Evolutionary conservation across 495 filamentous ascomycete genomes (phyloP), one percentile per base, ranked within the genome.

Genomic region (Penicillium psychrofluorescens): DNA sequence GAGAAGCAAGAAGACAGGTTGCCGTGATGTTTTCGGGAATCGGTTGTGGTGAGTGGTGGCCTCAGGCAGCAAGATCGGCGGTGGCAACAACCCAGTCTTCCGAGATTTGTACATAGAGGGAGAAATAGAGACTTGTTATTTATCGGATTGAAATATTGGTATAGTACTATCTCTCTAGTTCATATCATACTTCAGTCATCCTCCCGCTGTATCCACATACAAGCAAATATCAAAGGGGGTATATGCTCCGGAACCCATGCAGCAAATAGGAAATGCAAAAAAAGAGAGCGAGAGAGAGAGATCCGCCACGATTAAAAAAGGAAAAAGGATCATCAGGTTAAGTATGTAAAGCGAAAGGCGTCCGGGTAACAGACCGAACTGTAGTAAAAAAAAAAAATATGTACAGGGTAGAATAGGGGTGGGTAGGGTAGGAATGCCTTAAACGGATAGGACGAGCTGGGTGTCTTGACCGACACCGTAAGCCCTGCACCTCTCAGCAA

Each of bases 401-500:
- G 54, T 67, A 70, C 67, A 71, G 42, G 33, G 37, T 34, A 48
- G 47, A 40, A 38, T 35, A 46, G 44, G 36, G 32, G 36, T 42
- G 42, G 40, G 41, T 36, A 35, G 41, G 46, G 46, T 38, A 54
- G 43, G 44, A 6, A 48, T 42, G 32, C 43, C 53, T 51, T 77
- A 91, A 54, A 89, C 72, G 53, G 88, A 91, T 68, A 92, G 76
- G 63, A 94, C 84, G 72, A 88, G 89, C 62, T 86, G 84, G 46
- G 79, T 64, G 54, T 78, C 62, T 56, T 74, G 63, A 39, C 69
- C 70, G 46, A 76, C 67, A 43, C 70, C 82, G 43, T 82, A 83
- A 48, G 77, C 75, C 70, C 85, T 87, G 61, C 79, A 68, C 50
- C 73, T 66, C 62, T 75, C 88, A 43, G 85, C 86, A 73, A 90